A percentile compares a stretch with the other conserved stretches of the same genome.
Evolutionary conservation across 2,329 filamentous ascomycete genomes (phyloP).

Genomic region (Exophiala xenobiotica): DNA sequence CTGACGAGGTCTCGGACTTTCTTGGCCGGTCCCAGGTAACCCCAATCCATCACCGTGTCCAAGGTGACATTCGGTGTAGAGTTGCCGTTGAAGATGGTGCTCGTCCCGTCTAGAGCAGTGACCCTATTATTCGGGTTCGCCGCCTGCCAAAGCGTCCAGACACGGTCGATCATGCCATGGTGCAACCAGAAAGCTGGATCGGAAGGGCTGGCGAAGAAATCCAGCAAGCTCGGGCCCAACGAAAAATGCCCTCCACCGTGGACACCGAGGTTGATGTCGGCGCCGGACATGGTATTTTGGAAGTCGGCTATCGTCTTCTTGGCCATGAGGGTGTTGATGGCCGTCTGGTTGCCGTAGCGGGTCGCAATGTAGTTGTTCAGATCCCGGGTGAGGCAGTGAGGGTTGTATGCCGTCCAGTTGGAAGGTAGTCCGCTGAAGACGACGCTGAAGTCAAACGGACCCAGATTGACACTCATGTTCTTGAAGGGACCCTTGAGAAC

Average conservation of each 20-base stretch:
- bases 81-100: too few relatives aligned
- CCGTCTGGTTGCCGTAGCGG: conserved; percentile 27
- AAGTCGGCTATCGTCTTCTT: conserved; percentile 36
- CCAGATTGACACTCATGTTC: conserved; percentile 36
- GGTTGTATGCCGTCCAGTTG: conserved; percentile 31
- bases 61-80: too few relatives aligned
- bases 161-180: conserved; percentile 49
- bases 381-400: conserved; percentile 34
- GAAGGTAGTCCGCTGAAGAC: not conserved
- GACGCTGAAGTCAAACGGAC: conserved; percentile 25
- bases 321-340: conserved; percentile 23
- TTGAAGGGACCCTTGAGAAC: conserved; percentile 38
- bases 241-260: conserved; percentile 51
- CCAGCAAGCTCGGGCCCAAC: conserved; percentile 39
- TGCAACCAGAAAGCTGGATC: conserved; percentile 52
- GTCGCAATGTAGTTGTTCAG: conserved; percentile 23
- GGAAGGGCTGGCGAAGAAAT: conserved; percentile 47
- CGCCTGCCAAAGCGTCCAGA: conserved; percentile 52
- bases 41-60: too few relatives aligned
- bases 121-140: not conserved
- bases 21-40: too few relatives aligned
- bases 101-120: too few relatives aligned
- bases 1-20: too few relatives aligned
- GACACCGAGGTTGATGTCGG: conserved; percentile 40
- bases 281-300: conserved; percentile 40